Evolutionary conservation across 345 rosid species (phyloP), one percentile per base, ranked within the genome.

Genomic region (Cardamine occulta): DNA sequence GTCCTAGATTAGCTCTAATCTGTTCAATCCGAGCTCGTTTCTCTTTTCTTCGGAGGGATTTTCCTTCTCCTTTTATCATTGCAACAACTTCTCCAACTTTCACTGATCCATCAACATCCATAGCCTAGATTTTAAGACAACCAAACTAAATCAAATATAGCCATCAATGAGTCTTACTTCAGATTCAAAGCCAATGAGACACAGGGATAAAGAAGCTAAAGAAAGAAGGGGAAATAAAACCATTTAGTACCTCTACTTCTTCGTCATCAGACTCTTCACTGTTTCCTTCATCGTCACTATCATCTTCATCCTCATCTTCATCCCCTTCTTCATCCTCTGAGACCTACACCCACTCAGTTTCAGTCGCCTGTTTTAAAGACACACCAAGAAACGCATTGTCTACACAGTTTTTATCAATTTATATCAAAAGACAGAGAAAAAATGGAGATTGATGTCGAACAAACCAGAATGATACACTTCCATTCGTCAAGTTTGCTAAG

Each of bases 401-500:
- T 13, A 40, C 14, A 71, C 10, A 6, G 7, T 52, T n/a, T 17
- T 59, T 51, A 57, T 35, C 26, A 64, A 17, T 5, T 18, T 23
- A 56, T 17, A 65, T 1, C 17, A 28, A 23, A 31, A 45, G 53
- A 68, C 1, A 24, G 23, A n/a, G 0, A 15, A 48, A 8, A 72
- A 28, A 54, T 14, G 55, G 48, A 51, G 74, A 79, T 14, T 63
- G 77, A 66, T 81, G 37, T 75, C 13, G 44, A 57, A 87, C 96
- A 77, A 84, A 94, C 98, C 96, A 82, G 91, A 75, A 91, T 88
- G 75, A 94, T 85, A 84, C 97, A 91, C 83, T 94, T 94, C 97
- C 98, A 94, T 75, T 94, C 98, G 4, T 94, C 98, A 63, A 89
- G 98, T 83, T 94, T 94, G 87, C 95, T 88, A 73, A 94, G 95